Percentiles rank a stretch among this genome's conserved stretches.
phyloP scores from a whole-genome alignment of 331 rosid species.

The Quercus lobata region DNA sequence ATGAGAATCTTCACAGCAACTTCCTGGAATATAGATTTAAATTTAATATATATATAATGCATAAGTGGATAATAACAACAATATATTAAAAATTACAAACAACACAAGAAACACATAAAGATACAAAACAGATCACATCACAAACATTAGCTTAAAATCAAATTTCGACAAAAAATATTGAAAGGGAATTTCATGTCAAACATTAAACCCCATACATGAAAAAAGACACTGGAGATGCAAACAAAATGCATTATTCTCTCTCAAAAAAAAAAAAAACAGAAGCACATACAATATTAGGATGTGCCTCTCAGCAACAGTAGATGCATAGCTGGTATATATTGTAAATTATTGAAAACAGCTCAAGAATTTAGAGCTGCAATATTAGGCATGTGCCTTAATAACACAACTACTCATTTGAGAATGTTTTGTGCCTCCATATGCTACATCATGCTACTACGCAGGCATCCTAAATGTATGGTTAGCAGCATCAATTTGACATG shows the following conservation, averaged over 20 bases:
- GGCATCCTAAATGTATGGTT: not conserved
- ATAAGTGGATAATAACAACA: not conserved
- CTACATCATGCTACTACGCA: not conserved
- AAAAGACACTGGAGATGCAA: not conserved
- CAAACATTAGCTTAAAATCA: constrained; percentile 1
- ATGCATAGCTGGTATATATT: not conserved
- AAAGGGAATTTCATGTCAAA: constrained; percentile 11
- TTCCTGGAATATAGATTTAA: constrained; percentile 52
- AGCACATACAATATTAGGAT: not conserved
- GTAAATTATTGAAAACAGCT: not conserved
- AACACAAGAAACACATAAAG: not conserved
- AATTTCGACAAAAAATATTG: constrained; percentile 15
- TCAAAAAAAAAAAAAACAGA: not conserved
- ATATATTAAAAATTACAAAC: not conserved
- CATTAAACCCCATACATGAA: not conserved
- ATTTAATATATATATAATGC: not conserved
- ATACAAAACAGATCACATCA: not conserved
- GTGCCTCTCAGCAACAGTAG: constrained; percentile 1
- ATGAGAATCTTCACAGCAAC: constrained; percentile 98
- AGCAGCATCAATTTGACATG: not conserved
- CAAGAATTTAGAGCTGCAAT: not conserved
- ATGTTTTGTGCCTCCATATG: not conserved
- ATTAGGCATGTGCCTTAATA: not conserved
- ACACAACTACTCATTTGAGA: not conserved
- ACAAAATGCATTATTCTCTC: not conserved